phyloP scores from a whole-genome alignment of 2,329 filamentous ascomycete species.

The Capronia epimyces region DNA sequence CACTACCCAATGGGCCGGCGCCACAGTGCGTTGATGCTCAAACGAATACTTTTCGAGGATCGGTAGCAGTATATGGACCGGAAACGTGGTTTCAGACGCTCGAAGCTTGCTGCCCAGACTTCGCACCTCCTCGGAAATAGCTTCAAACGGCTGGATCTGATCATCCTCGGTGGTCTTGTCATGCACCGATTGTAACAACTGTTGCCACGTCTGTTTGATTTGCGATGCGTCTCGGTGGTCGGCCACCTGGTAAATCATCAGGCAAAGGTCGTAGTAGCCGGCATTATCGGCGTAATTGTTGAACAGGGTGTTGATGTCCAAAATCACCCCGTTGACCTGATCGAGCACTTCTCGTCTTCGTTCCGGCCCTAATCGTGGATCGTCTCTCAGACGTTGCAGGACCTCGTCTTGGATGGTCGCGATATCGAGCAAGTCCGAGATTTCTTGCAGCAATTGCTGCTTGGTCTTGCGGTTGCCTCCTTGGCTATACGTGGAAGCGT shows the following conservation, averaged over 20 bases:
- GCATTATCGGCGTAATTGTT: conserved; percentile 87
- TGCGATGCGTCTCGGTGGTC: conserved; percentile 85
- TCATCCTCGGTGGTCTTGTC: conserved; percentile 45
- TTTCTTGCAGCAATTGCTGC: conserved; percentile 77
- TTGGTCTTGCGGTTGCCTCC: conserved; percentile 73
- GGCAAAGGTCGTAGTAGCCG: conserved; percentile 86
- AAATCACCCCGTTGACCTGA: conserved; percentile 70
- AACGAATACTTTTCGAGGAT: conserved; percentile 52
- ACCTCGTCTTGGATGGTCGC: conserved; percentile 94
- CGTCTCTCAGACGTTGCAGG: conserved; percentile 67
- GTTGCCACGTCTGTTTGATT: conserved; percentile 78
- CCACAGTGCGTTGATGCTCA: conserved; percentile 45
- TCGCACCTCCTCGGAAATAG: conserved; percentile 50
- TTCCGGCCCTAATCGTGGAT: conserved; percentile 61
- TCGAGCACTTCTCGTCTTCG: conserved; percentile 60
- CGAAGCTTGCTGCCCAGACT: conserved; percentile 52
- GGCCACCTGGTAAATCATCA: conserved; percentile 85
- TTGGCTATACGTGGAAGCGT: conserved; percentile 75
- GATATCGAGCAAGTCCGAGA: conserved; percentile 81
- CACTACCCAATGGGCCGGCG: conserved; percentile 54
- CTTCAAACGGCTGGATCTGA: conserved; percentile 44
- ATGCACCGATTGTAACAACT: conserved; percentile 69
- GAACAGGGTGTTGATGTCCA: conserved; percentile 77
- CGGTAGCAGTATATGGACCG: conserved; percentile 49
- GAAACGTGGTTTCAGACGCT: conserved; percentile 53